These are phyloP conservation scores for Fusarium sp. DNA, from an alignment of 2,329 filamentous ascomycete genomes.

Conservation along the genomic window DNA sequence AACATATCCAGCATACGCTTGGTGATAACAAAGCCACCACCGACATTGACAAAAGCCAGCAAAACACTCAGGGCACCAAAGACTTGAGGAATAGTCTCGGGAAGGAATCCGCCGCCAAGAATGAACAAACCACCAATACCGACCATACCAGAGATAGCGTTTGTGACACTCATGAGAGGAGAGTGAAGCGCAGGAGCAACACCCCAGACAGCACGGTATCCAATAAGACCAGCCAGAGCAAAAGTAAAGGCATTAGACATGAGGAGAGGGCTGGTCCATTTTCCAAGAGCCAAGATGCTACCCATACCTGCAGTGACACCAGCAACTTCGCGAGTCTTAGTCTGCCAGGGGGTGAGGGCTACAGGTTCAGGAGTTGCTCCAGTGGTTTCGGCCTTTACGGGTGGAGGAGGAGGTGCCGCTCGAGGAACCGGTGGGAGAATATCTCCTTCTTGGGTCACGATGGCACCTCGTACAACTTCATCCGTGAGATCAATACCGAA, in stretches of 20 bases:
- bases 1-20: slow-evolving; percentile 97
- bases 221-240: slow-evolving; percentile 83
- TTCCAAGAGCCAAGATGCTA: slow-evolving; percentile 78
- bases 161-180: slow-evolving; percentile 92
- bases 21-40: slow-evolving; percentile 89
- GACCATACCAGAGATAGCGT: slow-evolving; percentile 93
- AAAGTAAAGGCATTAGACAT: slow-evolving; percentile 92
- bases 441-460: slow-evolving; percentile 82
- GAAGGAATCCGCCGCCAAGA: slow-evolving; percentile 83
- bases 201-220: slow-evolving; percentile 90
- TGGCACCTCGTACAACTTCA: slow-evolving; percentile 86
- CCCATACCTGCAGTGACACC: slow-evolving; percentile 83
- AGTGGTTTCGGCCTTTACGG: slow-evolving; percentile 53
- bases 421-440: slow-evolving; percentile 81
- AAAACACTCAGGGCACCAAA: slow-evolving; percentile 85
- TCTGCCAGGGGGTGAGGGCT: slow-evolving; percentile 84
- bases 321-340: slow-evolving; percentile 79
- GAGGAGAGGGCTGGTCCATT: slow-evolving; percentile 83
- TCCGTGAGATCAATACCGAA: slow-evolving; percentile 85
- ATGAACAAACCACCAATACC: slow-evolving; percentile 90
- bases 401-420: slow-evolving; percentile 67
- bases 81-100: slow-evolving; percentile 80
- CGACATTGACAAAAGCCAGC: slow-evolving; percentile 88
- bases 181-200: slow-evolving; percentile 86
- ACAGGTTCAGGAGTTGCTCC: slow-evolving; percentile 65